These are phyloP conservation scores for Colletotrichum scovillei DNA, from an alignment of 2,329 filamentous ascomycete genomes.

Conservation along the genomic window DNA sequence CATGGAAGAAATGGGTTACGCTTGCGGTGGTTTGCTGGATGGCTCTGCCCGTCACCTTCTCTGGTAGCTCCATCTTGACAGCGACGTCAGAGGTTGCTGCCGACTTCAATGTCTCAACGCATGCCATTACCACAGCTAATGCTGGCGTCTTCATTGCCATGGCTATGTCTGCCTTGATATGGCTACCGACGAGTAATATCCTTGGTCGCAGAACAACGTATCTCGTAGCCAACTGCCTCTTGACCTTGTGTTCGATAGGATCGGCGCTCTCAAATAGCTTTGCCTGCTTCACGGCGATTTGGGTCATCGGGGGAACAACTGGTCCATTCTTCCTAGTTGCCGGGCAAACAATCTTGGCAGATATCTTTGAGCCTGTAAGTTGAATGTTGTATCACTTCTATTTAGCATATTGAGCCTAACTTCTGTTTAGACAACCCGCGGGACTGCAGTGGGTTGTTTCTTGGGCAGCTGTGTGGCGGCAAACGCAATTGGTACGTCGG, in stretches of 20 bases:
- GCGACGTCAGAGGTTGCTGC: slow-evolving; percentile 79
- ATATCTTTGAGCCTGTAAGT: slow-evolving; percentile 36
- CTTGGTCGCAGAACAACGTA: slow-evolving; percentile 30
- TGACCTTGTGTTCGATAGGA: slow-evolving; percentile 77
- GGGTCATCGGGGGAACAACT: slow-evolving; percentile 34
- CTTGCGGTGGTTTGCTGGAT: slow-evolving; percentile 39
- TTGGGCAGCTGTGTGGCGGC: slow-evolving; percentile 35
- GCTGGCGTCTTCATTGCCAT: slow-evolving; percentile 81
- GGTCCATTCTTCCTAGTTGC: slow-evolving; percentile 34
- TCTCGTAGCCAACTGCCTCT: slow-evolving; percentile 69
- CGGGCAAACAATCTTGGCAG: slow-evolving; percentile 33
- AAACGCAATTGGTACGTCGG: slow-evolving; percentile 25
- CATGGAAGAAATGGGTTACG: slow-evolving; percentile 37
- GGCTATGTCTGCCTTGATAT: slow-evolving; percentile 76
- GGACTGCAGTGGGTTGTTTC: slow-evolving; percentile 35
- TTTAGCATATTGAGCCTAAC: background rate
- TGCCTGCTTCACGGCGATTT: slow-evolving; percentile 61
- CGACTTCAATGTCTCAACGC: slow-evolving; percentile 72
- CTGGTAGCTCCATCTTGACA: slow-evolving; percentile 78
- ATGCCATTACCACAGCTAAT: slow-evolving; percentile 79
- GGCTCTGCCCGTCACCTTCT: slow-evolving; percentile 75
- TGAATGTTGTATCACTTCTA: background rate
- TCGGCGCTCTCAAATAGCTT: slow-evolving; percentile 80
- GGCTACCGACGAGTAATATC: slow-evolving; percentile 73
- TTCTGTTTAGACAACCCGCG: slow-evolving; percentile 21